A percentile compares a stretch with the other conserved stretches of the same genome.
phyloP scores from a whole-genome alignment of 371 early-diverging fungal genomes.

The Mortierella sp. region DNA sequence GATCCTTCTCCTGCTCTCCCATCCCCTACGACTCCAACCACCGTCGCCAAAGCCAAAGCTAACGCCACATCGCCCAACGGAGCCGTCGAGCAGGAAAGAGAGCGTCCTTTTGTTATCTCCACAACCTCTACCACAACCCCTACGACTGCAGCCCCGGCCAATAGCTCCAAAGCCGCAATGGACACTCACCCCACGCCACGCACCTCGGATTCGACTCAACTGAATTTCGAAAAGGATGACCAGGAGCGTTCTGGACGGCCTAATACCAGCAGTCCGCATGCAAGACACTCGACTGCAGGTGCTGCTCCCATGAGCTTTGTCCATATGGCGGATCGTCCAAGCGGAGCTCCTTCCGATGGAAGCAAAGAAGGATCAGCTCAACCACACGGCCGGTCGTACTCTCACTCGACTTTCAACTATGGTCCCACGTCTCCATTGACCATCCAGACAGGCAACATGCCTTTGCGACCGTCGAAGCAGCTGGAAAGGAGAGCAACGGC shows the following conservation, averaged over 20 bases:
- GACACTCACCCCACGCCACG: not conserved
- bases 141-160: not conserved
- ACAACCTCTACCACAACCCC: not conserved
- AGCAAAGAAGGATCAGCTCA: conserved; percentile 15
- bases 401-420: not conserved
- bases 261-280: not conserved
- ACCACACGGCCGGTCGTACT: not conserved
- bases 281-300: conserved; percentile 16
- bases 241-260: conserved; percentile 13
- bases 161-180: not conserved
- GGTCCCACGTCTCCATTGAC: not conserved
- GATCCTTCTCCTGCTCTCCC: conserved; percentile 12
- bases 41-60: not conserved
- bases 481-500: conserved; percentile 3
- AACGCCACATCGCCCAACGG: not conserved
- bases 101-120: conserved; percentile 1
- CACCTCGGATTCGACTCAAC: not conserved
- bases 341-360: conserved; percentile 16
- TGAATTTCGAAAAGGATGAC: conserved; percentile 9
- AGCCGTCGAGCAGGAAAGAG: not conserved
- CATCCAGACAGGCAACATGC: conserved; percentile 4
- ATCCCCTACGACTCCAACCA: conserved; percentile 20
- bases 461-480: not conserved
- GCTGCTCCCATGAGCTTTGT: conserved; percentile 41
- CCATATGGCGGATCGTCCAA: conserved; percentile 24